These are phyloP conservation scores for Trichoderma koningiopsis DNA, from an alignment of 2,329 filamentous ascomycete species.

Conservation along the genomic window DNA sequence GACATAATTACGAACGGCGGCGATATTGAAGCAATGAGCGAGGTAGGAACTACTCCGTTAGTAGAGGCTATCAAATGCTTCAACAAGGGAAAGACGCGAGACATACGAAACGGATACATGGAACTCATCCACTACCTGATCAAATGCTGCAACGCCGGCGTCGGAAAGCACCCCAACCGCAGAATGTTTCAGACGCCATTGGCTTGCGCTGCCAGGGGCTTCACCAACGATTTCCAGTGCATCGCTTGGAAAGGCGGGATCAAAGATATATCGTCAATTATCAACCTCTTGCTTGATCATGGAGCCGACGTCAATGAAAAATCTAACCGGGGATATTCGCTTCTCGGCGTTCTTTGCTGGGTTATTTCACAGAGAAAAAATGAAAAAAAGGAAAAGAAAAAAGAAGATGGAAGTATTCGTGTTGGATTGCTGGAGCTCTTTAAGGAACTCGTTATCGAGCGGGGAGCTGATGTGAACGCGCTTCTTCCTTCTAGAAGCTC, in stretches of 20 bases:
- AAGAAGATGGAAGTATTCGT: no score
- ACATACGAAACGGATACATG: neutral
- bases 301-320: slow-evolving; percentile 10
- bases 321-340: neutral
- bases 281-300: neutral
- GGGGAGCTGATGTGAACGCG: neutral
- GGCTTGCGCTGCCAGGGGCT: neutral
- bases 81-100: neutral
- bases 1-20: slow-evolving; percentile 4
- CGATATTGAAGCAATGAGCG: neutral
- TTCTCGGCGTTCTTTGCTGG: neutral
- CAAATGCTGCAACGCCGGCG: neutral
- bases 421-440: neutral
- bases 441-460: neutral
- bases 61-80: neutral
- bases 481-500: neutral
- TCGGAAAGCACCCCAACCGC: neutral
- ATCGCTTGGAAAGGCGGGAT: neutral
- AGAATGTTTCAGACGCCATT: neutral
- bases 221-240: neutral
- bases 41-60: slow-evolving; percentile 4
- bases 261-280: neutral
- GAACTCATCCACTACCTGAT: neutral
- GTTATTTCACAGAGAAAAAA: neutral
- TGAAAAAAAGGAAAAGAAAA: no score